Conservation (phyloP, 768 basidiomycete species). For the Crucibulum laeve region DNA sequence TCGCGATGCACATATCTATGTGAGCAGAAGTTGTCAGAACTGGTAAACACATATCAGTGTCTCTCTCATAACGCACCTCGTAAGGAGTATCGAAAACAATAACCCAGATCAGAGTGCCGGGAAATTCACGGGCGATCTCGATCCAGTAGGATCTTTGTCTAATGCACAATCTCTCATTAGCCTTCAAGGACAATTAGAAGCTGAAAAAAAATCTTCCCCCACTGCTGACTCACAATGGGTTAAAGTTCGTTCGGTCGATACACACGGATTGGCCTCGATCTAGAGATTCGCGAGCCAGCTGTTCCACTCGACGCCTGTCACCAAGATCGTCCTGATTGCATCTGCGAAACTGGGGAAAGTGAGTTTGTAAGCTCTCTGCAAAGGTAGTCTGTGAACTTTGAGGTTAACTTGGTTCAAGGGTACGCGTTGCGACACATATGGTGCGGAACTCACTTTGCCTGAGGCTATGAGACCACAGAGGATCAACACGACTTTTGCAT, state of each 20-base stretch:
- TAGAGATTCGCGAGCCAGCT: conserved; percentile 47
- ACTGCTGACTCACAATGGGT: conserved; percentile 45
- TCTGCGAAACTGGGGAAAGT: conserved; percentile 58
- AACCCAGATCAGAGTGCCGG: conserved; percentile 62
- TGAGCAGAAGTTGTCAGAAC: conserved; percentile 15
- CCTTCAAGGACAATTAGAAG: conserved; percentile 1
- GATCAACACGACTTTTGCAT: conserved; percentile 55
- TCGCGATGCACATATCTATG: conserved; percentile 58
- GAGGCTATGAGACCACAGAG: conserved; percentile 73
- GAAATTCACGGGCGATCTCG: conserved; percentile 62
- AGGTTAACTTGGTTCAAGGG: background rate
- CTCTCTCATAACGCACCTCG: conserved; percentile 42
- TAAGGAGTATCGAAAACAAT: conserved; percentile 78
- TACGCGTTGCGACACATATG: background rate
- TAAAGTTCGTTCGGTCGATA: conserved; percentile 77
- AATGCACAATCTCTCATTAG: conserved; percentile 13
- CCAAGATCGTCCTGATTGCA: conserved; percentile 85
- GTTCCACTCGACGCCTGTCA: conserved; percentile 60
- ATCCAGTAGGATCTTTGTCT: conserved; percentile 77
- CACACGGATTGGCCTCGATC: conserved; percentile 64
- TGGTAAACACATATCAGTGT: conserved; percentile 14
- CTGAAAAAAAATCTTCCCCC: background rate
- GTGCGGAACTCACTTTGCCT: conserved; percentile 50
- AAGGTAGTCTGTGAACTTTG: conserved; percentile 48
- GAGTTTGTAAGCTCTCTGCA: conserved; percentile 59